These are phyloP conservation scores for Melocanna baccifera DNA, from an alignment of 176 grass and related monocot species.

Conservation along the genomic window DNA sequence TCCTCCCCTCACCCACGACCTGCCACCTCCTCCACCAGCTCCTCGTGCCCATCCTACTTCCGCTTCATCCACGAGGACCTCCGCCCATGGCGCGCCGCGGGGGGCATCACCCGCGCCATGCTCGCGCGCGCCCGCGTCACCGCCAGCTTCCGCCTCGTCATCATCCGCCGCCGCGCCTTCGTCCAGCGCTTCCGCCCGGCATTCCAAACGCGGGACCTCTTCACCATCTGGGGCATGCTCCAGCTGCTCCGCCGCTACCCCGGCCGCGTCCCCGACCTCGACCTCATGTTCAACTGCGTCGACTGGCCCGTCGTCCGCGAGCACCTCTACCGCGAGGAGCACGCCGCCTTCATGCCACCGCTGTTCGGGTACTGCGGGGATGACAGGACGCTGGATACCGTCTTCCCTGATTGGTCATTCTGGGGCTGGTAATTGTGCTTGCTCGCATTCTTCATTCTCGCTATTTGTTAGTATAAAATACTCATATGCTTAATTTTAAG, in stretches of 20 bases:
- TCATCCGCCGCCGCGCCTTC: constrained; percentile 53
- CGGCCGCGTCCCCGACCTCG: constrained; percentile 72
- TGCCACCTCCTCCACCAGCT: constrained; percentile 3
- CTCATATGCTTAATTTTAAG: background rate
- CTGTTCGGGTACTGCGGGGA: constrained; percentile 77
- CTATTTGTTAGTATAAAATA: background rate
- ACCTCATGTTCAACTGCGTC: constrained; percentile 91
- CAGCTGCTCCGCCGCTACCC: constrained; percentile 86
- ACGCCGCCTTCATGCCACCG: constrained; percentile 44
- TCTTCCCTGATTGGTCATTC: constrained; percentile 94
- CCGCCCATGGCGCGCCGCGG: constrained; percentile 66
- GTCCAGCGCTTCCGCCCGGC: constrained; percentile 47
- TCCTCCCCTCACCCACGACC: constrained; percentile 13
- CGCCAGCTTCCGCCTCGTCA: constrained; percentile 67
- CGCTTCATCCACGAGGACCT: constrained; percentile 87
- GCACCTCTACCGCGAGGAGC: constrained; percentile 30
- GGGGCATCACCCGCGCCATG: constrained; percentile 62
- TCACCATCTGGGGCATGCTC: constrained; percentile 85
- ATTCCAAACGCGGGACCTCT: constrained; percentile 73
- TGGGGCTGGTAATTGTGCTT: constrained; percentile 85
- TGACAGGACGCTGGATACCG: constrained; percentile 65
- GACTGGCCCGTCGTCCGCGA: constrained; percentile 68
- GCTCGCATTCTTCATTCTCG: background rate
- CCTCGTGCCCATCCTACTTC: constrained; percentile 74
- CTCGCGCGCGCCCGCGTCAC: constrained; percentile 49